Base-by-base conservation (phyloP, 1,139 yeast genomes). In the Pichia terricola region DNA sequence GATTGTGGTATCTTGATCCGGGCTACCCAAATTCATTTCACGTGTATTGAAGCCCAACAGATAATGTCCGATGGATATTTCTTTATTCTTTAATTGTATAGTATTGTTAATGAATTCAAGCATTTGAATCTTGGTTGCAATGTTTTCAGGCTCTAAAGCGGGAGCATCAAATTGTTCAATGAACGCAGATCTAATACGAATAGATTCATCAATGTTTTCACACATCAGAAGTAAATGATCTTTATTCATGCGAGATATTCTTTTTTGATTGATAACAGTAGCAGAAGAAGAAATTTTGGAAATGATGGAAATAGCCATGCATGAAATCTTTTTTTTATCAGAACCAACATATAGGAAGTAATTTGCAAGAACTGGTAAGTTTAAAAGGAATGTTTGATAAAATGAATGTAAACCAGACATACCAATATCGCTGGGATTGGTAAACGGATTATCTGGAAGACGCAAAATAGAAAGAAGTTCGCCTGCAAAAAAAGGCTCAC, bases 191-290 rank as follows among this genome's bases (percentile, higher is more conserved):
- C 83, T 77, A 39, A 91, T 83, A 49, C 88, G 73, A 4, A 66
- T 62, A 0, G 79, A 70, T 53, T 88, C 96, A 53, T 83, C 86
- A 32, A 84, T 76, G 16, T 86, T 80, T 55, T 80, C 81, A 43
- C 84, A 72, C 30, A 86, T 72, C 0, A 87, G 79, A 38, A 89
- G 64, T n/a, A 89, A 64, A 50, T 91, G 74, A 51, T 81, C 79
- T 48, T 72, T 74, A 26, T 70, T 71, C 44, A 75, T 64, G 16
- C 61, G 3, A 2, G 38, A 38, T 9, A 27, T 39, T 3, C n/a
- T 26, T 4, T 10, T 55, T 3, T 68, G 63, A 34, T 65, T 65
- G 53, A 81, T 81, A 43, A 69, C 72, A 11, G 72, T 62, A 0
- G 82, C 72, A 5, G 60, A 52, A 0, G 84, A 67, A 30, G 8